A percentile compares a stretch with the other conserved stretches of the same genome.
phyloP scores from a whole-genome alignment of 2,329 filamentous ascomycete genomes.

The Parascedosporium putredinis region DNA sequence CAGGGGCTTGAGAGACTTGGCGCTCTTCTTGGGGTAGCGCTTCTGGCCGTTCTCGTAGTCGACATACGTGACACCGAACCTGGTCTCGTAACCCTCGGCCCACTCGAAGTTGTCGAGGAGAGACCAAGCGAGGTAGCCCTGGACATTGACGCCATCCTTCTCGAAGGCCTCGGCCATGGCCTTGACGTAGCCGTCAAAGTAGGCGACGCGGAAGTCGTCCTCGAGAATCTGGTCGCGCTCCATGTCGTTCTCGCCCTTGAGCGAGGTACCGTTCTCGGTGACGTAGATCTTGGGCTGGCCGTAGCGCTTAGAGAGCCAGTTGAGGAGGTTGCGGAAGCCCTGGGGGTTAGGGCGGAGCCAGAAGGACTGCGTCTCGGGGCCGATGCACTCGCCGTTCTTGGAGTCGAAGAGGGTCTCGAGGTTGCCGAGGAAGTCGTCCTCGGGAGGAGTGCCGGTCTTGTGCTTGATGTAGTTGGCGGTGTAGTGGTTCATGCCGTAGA shows the following conservation, averaged over 20 bases:
- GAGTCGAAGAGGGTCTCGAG: constrained; percentile 61
- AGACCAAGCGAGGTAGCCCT: constrained; percentile 78
- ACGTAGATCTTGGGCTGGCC: constrained; percentile 69
- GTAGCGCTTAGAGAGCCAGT: constrained; percentile 71
- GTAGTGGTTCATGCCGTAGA: constrained; percentile 94
- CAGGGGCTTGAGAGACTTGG: constrained; percentile 56
- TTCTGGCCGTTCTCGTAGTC: constrained; percentile 74
- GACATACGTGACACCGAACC: constrained; percentile 71
- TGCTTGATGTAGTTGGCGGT: constrained; percentile 80
- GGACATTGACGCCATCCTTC: constrained; percentile 66
- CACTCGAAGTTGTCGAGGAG: constrained; percentile 87
- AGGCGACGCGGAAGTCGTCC: constrained; percentile 72
- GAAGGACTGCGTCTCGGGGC: constrained; percentile 69
- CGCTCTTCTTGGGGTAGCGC: constrained; percentile 76
- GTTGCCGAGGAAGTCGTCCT: constrained; percentile 64
- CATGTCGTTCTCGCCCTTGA: constrained; percentile 75
- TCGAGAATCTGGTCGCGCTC: constrained; percentile 59
- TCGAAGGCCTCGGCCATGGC: constrained; percentile 65
- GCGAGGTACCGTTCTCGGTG: constrained; percentile 78
- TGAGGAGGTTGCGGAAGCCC: constrained; percentile 68
- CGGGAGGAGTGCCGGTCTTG: constrained; percentile 47
- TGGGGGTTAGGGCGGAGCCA: constrained; percentile 70
- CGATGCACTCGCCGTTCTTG: constrained; percentile 64
- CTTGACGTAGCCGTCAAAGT: constrained; percentile 66
- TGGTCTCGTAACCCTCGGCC: constrained; percentile 54